phyloP scores from a whole-genome alignment of 2,329 filamentous ascomycete species.

The Cephalotrichum gorgonifer region DNA sequence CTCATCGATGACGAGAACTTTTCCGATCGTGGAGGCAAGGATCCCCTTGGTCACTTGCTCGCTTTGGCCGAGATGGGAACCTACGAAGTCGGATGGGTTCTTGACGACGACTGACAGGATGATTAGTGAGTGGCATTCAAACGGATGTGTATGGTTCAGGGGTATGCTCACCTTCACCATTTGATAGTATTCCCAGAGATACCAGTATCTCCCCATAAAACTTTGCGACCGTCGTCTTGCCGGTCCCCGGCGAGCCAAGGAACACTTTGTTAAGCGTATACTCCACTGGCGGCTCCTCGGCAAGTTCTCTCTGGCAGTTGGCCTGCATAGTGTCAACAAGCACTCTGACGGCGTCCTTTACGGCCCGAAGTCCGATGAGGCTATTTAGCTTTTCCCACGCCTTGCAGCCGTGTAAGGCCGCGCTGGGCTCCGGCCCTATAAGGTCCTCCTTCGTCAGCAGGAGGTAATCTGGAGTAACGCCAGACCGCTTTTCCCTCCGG shows the following conservation, averaged over 20 bases:
- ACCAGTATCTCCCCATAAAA: conserved; percentile 60
- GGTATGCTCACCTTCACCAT: conserved; percentile 44
- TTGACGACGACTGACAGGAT: conserved; percentile 49
- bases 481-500: conserved; percentile 28
- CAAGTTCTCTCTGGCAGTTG: conserved; percentile 58
- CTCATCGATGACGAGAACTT: conserved; percentile 73
- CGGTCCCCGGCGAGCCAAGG: conserved; percentile 62
- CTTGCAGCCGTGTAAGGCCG: conserved; percentile 35
- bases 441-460: conserved; percentile 53
- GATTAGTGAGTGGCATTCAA: neutral
- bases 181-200: conserved; percentile 56
- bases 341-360: conserved; percentile 50
- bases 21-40: conserved; percentile 54
- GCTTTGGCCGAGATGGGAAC: conserved; percentile 50
- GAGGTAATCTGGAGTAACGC: conserved; percentile 40
- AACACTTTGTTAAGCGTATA: conserved; percentile 61
- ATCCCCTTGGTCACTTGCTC: conserved; percentile 66
- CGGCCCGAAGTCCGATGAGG: conserved; percentile 47
- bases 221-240: conserved; percentile 67
- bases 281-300: conserved; percentile 46
- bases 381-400: conserved; percentile 49
- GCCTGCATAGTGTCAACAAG: conserved; percentile 50
- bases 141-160: neutral
- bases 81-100: conserved; percentile 66
- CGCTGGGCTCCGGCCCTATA: conserved; percentile 56